Base-by-base conservation (phyloP, 129 eudicot species). In the Sambucus nigra region DNA sequence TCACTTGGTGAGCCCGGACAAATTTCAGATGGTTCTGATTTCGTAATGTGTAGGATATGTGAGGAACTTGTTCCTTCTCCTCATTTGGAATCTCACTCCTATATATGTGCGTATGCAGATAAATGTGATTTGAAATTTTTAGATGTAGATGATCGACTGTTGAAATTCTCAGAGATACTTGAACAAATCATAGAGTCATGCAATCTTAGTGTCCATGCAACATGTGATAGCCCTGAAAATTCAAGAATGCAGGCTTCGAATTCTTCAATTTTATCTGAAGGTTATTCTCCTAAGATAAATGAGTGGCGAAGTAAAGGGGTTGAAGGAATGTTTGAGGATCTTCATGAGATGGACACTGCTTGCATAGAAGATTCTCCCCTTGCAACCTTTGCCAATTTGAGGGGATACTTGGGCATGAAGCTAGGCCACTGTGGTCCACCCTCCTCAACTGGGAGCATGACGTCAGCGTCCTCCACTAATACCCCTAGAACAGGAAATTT, bases 311-410 rank as follows among this genome's bases (percentile, higher is more conserved):
- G 78, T 68, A 87, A 76, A 77, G 88, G 85, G 9, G 76, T 83
- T 32, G 96, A 87, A 76, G 96, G 83, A 60, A 79, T 87, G 88
- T 82, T 82, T 71, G 94, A 87, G 70, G 94, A 87, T 69, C 79
- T 87, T 61, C 94, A 82, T 69, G 96, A 79, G 83, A 87, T 87
- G 96, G 96, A 87, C 63, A 87, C 94, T 71, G 96, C 96, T 50
- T 76, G 78, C 67, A 82, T 87, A 55, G 96, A 87, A 56, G 94
- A 87, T 65, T 71, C 77, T 28, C 71, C 61, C 26, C 53, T 77
- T 49, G 59, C 64, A 40, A 48, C 62, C 42, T 67, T 76, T 53
- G 61, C 66, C 16, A 74, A 69, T 63, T 38, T 71, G 53, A 82
- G 76, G 66, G 76, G 78, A 19, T 80, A 70, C 67, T 77, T 75